These are phyloP conservation scores for Phytopythium litorale DNA, from an alignment of 352 stramenopile species.

Conservation along the genomic window DNA sequence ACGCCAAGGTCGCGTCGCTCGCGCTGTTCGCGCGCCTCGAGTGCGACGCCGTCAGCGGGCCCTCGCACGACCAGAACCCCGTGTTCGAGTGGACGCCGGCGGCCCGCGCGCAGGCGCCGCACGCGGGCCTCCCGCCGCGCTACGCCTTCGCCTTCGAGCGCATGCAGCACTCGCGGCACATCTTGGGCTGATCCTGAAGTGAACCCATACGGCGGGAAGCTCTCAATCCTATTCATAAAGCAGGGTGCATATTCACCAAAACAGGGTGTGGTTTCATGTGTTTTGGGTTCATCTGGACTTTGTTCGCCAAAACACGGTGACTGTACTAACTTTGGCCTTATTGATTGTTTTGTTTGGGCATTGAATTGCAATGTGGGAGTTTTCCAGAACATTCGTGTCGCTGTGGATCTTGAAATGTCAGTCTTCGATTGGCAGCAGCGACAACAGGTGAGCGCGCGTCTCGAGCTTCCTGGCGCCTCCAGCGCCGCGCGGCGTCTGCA, in stretches of 20 bases:
- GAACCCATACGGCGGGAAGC: background rate
- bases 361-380: background rate
- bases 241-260: too few species aligned
- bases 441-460: background rate
- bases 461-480: background rate
- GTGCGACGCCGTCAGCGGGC: conserved; percentile 57
- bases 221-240: too few species aligned
- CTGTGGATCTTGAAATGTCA: conserved; percentile 1
- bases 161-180: conserved; percentile 25
- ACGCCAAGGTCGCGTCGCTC: conserved; percentile 70
- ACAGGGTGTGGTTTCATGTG: too few species aligned
- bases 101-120: conserved; percentile 10
- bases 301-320: too few species aligned
- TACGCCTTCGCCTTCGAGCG: conserved; percentile 40
- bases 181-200: too few species aligned
- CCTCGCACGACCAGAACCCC: conserved; percentile 43
- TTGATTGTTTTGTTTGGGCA: too few species aligned
- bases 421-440: background rate
- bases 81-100: conserved; percentile 62
- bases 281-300: too few species aligned
- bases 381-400: conserved; percentile 3
- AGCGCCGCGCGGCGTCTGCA: background rate
- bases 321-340: too few species aligned
- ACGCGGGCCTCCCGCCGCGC: conserved; percentile 28
- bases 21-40: conserved; percentile 24